These are phyloP conservation scores for Scheffersomyces spartinae DNA, from an alignment of 805 yeast genomes.

Conservation along the genomic window DNA sequence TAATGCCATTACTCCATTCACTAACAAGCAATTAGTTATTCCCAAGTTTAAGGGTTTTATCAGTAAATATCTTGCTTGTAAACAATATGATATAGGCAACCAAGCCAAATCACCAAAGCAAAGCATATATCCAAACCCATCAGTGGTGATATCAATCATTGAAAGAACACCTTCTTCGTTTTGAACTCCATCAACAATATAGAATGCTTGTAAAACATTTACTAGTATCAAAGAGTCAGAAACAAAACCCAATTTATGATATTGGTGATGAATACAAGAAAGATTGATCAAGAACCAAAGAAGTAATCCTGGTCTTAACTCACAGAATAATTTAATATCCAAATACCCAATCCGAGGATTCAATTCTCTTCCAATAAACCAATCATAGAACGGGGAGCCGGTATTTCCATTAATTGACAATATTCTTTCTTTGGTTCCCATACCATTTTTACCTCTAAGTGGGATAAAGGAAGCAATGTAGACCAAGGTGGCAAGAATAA, in stretches of 20 bases:
- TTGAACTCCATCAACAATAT: slow-evolving; percentile 83
- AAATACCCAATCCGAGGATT: slow-evolving; percentile 80
- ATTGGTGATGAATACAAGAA: slow-evolving; percentile 76
- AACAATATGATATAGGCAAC: slow-evolving; percentile 83
- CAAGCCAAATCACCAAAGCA: slow-evolving; percentile 88
- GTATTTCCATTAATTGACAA: slow-evolving; percentile 84
- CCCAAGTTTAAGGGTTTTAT: slow-evolving; percentile 51
- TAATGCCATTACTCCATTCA: slow-evolving; percentile 28
- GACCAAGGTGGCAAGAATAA: slow-evolving; percentile 49
- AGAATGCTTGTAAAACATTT: slow-evolving; percentile 60
- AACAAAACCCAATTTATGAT: slow-evolving; percentile 43
- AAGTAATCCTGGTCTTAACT: slow-evolving; percentile 87
- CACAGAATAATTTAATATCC: slow-evolving; percentile 88
- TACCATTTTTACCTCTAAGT: slow-evolving; percentile 35
- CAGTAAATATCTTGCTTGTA: slow-evolving; percentile 77
- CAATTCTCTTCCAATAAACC: slow-evolving; percentile 95
- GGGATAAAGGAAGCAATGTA: slow-evolving; percentile 63
- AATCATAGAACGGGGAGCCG: slow-evolving; percentile 64
- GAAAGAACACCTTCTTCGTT: slow-evolving; percentile 83
- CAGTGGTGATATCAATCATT: slow-evolving; percentile 94
- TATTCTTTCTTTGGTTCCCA: slow-evolving; percentile 51
- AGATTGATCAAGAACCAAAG: slow-evolving; percentile 74
- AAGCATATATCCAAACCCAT: slow-evolving; percentile 95
- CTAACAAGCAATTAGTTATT: too few relatives aligned
- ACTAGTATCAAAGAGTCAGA: slow-evolving; percentile 66